phyloP scores from a whole-genome alignment of 2,329 filamentous ascomycete genomes.

The Claviceps sp. region DNA sequence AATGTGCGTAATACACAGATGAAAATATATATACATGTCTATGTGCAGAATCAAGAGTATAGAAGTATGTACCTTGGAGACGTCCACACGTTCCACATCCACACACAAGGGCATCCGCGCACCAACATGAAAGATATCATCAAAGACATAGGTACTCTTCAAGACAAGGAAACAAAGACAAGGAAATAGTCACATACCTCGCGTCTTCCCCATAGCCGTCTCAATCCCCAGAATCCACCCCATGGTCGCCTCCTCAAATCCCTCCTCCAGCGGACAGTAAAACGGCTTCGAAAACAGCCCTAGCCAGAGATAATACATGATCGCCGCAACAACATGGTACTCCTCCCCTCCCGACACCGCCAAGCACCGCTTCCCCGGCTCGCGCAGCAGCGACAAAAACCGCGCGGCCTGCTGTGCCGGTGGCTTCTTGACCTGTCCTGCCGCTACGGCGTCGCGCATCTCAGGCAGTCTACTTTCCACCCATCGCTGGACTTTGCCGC shows the following conservation, averaged over 20 bases:
- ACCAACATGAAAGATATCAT: neutral
- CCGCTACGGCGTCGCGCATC: slow-evolving; percentile 19
- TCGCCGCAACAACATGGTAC: slow-evolving; percentile 21
- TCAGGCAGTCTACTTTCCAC: slow-evolving; percentile 20
- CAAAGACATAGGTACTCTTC: no score
- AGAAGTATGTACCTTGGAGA: no score
- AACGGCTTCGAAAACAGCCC: slow-evolving; percentile 23
- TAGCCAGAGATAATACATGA: slow-evolving; percentile 25
- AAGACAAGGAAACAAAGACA: neutral
- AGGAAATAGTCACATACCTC: slow-evolving; percentile 7
- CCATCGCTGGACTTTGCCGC: slow-evolving; percentile 22
- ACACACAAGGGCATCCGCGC: neutral
- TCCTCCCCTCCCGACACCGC: slow-evolving; percentile 19
- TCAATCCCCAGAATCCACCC: slow-evolving; percentile 22
- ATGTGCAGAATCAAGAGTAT: no score
- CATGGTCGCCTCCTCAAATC: slow-evolving; percentile 16
- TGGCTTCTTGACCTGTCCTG: slow-evolving; percentile 14
- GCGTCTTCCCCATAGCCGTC: slow-evolving; percentile 16
- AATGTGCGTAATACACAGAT: no score
- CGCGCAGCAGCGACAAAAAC: slow-evolving; percentile 21
- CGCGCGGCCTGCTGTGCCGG: slow-evolving; percentile 15
- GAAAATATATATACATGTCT: neutral
- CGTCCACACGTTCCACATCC: neutral
- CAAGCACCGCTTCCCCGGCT: slow-evolving; percentile 21
- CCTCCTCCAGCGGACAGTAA: slow-evolving; percentile 23